Base-by-base conservation (phyloP, 176 grass and related monocot genomes). In the Carex scoparia region DNA sequence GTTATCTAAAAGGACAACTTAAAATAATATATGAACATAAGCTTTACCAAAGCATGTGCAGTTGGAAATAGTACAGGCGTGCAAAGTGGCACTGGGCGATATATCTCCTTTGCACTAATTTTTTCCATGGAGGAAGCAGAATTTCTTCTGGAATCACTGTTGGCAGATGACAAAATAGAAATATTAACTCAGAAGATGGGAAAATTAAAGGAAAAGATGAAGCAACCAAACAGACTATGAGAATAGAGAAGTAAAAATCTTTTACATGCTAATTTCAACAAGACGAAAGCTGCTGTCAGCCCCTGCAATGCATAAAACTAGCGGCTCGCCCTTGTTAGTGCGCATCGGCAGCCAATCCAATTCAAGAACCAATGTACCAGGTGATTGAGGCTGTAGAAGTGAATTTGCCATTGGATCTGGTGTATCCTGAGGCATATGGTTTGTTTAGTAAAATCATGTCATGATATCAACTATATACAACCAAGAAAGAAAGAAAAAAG, bases 231-330 rank as follows among this genome's bases (percentile, higher is more conserved):
- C 54, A 53, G 16, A 86, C 60, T 9, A 65, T 42, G 11, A 61
- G 15, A 42, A 72, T 8, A 14, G 31, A 85, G 7, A 75, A 85
- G 30, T 27, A 76, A 85, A 85, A 32, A 92, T 69, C 82, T 89
- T 90, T 58, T 98, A 95, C 95, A 93, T 95, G 84, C 93, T 98
- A 90, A 98, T 93, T 84, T 98, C 95, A 90, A 98, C 91, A 71
- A 98, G 88, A 40, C 95, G 91, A 81, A 94, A 93, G 76, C 95
- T 95, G 86, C 95, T 98, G 88, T 95, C 95, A 95, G 95, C 95
- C 88, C 95, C 95, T 76, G 95, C 93, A 83, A 98, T 98, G 87
- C 95, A 95, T 73, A 98, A 88, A 67, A 92, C 90, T 75, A 98
- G 89, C 53, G 95, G 95, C 69, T 98, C 95, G 80, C 93, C 91